Evolutionary conservation across 1,284 basidiomycete species (phyloP).

Genomic region (Ceratobasidium sp.): DNA sequence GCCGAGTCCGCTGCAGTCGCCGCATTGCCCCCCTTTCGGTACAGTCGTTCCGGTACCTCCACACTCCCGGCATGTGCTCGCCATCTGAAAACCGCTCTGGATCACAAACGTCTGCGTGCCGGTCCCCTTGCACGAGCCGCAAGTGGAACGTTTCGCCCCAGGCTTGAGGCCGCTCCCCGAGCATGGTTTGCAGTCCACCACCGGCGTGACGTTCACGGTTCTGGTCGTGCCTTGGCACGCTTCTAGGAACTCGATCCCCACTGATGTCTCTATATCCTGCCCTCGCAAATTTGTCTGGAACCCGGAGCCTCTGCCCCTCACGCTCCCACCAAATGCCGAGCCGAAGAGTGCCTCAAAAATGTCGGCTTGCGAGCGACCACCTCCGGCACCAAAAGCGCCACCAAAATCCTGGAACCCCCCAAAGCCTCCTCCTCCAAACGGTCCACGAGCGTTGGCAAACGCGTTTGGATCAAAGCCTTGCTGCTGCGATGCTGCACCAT

Average conservation of each 20-base stretch:
- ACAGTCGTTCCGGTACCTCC: conserved; percentile 86
- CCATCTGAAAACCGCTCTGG: conserved; percentile 97
- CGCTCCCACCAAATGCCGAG: conserved; percentile 68
- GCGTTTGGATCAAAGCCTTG: conserved; percentile 93
- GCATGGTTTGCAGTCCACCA: conserved; percentile 88
- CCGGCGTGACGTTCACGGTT: conserved; percentile 82
- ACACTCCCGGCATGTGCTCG: conserved; percentile 89
- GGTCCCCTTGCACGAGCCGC: conserved; percentile 85
- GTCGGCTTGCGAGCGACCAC: conserved; percentile 68
- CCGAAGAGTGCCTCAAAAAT: conserved; percentile 93
- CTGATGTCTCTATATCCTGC: conserved; percentile 83
- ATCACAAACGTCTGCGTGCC: conserved; percentile 93
- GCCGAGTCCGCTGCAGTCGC: conserved; percentile 87
- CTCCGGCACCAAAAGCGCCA: conserved; percentile 71
- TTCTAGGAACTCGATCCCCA: conserved; percentile 90
- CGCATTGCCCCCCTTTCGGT: conserved; percentile 84
- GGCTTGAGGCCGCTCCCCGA: conserved; percentile 88
- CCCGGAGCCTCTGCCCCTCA: conserved; percentile 61
- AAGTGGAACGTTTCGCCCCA: conserved; percentile 87
- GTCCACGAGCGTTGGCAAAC: conserved; percentile 64
- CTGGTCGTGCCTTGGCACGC: conserved; percentile 91
- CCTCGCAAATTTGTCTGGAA: conserved; percentile 73
- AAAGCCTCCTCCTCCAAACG: conserved; percentile 72
- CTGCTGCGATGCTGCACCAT: conserved; percentile 93
- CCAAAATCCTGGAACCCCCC: conserved; percentile 77